Percentiles rank a stretch among this genome's conserved stretches.
Conservation (phyloP, 116 monocot genomes). For the Thalassia testudinum region DNA sequence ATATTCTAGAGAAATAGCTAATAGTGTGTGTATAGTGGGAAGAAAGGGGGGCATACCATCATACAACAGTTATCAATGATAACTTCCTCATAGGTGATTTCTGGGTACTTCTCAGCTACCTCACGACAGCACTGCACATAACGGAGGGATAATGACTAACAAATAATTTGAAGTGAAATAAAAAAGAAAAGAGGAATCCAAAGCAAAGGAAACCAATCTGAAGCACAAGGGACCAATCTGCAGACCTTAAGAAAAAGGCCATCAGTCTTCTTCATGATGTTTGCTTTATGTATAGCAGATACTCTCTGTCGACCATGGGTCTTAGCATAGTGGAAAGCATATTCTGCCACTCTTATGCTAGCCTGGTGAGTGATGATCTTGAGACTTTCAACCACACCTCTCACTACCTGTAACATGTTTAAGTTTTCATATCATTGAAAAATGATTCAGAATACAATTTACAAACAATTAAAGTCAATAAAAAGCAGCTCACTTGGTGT, state of each 20-base stretch:
- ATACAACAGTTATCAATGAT: constrained; percentile 90
- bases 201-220: background rate
- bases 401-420: constrained; percentile 72
- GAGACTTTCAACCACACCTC: constrained; percentile 82
- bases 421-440: background rate
- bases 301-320: constrained; percentile 56
- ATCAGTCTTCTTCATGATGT: constrained; percentile 76
- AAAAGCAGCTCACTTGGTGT: constrained; percentile 30
- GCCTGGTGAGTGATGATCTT: constrained; percentile 84
- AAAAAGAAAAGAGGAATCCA: background rate
- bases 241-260: constrained; percentile 84
- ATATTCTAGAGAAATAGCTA: too few species aligned
- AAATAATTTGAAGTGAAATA: constrained; percentile 9
- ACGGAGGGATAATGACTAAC: too few species aligned
- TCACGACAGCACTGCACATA: constrained; percentile 86
- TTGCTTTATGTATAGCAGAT: constrained; percentile 89
- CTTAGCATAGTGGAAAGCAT: too few species aligned
- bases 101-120: constrained; percentile 76
- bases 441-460: background rate
- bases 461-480: background rate
- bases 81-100: too few species aligned
- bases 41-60: constrained; percentile 73
- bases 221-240: background rate
- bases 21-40: too few species aligned
- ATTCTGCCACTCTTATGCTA: too few species aligned